A percentile compares a stretch with the other conserved stretches of the same genome.
phyloP scores from a whole-genome alignment of 441 rosid species.

The Adansonia rubrostipa region DNA sequence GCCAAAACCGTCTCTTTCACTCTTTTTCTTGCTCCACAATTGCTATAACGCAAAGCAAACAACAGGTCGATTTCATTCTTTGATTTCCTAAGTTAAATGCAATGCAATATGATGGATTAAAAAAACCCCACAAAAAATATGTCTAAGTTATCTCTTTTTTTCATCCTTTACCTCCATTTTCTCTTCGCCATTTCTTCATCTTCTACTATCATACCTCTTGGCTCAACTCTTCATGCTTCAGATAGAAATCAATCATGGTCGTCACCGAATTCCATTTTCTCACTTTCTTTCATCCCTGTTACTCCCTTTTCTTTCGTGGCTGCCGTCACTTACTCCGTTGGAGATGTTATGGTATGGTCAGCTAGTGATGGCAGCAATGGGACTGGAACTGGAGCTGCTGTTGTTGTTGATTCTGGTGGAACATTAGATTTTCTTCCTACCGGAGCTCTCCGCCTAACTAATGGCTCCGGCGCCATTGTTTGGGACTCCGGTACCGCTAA shows the following conservation, averaged over 20 bases:
- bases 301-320: slow-evolving; percentile 42
- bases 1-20: neutral
- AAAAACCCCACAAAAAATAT: neutral
- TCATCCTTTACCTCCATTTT: slow-evolving; percentile 19
- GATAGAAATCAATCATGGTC: slow-evolving; percentile 40
- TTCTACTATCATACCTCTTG: slow-evolving; percentile 34
- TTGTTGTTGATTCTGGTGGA: slow-evolving; percentile 58
- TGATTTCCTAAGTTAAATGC: neutral
- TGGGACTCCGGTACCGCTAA: slow-evolving; percentile 58
- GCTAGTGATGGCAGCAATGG: slow-evolving; percentile 33
- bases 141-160: neutral
- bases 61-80: neutral
- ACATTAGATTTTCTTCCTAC: slow-evolving; percentile 45
- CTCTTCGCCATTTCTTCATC: slow-evolving; percentile 14
- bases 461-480: slow-evolving; percentile 55
- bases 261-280: slow-evolving; percentile 51
- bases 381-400: slow-evolving; percentile 22
- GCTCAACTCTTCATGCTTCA: slow-evolving; percentile 51
- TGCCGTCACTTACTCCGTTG: slow-evolving; percentile 49
- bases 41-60: neutral
- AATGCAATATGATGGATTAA: neutral
- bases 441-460: slow-evolving; percentile 61
- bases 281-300: slow-evolving; percentile 45
- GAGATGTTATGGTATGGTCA: slow-evolving; percentile 48
- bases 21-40: neutral